phyloP scores from a whole-genome alignment of 768 basidiomycete genomes.

The Pulveroboletus ravenelii region DNA sequence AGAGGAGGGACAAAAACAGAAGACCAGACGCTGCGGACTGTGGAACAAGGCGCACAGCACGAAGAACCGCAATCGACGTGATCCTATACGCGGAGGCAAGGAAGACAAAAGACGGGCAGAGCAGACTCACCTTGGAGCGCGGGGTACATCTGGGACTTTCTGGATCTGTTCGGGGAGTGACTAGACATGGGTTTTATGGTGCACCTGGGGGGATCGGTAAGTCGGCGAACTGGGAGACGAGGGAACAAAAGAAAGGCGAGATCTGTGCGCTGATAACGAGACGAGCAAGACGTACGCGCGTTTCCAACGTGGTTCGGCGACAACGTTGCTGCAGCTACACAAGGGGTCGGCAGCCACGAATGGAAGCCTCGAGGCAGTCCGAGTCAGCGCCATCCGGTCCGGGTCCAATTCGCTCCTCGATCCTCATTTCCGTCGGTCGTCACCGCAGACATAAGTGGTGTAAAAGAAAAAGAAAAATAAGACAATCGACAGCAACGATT shows the following conservation, averaged over 20 bases:
- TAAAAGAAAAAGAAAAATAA: background rate
- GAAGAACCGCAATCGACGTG: background rate
- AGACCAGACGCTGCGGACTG: background rate
- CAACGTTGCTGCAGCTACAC: conserved; percentile 35
- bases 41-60: background rate
- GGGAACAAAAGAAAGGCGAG: conserved; percentile 30
- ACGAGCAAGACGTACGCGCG: conserved; percentile 39
- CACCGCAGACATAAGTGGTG: background rate
- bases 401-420: background rate
- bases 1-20: background rate
- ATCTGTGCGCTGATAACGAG: conserved; percentile 31
- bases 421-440: conserved; percentile 5
- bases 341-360: conserved; percentile 39
- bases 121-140: conserved; percentile 43
- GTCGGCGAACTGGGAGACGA: conserved; percentile 3
- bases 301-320: conserved; percentile 58
- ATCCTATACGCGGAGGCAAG: background rate
- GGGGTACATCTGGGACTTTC: conserved; percentile 48
- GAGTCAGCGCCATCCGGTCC: background rate
- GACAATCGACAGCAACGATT: background rate
- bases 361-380: conserved; percentile 44
- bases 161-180: conserved; percentile 55
- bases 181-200: conserved; percentile 45
- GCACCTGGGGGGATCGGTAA: background rate
- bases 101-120: conserved; percentile 5